phyloP scores from a whole-genome alignment of 75 land plant genomes.

The Selaginella moellendorffii region DNA sequence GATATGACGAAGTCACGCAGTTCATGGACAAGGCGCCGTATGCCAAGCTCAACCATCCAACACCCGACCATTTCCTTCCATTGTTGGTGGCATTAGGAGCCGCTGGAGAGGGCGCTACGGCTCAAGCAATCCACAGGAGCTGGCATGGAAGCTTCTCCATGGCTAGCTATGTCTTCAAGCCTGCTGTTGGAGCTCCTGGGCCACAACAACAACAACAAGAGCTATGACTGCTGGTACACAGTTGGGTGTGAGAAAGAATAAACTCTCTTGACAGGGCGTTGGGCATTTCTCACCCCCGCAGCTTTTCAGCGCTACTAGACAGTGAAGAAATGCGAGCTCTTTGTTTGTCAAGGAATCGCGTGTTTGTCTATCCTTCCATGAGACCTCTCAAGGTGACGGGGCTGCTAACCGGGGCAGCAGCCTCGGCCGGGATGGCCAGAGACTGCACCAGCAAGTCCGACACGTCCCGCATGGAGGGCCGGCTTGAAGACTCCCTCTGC shows the following conservation, averaged over 20 bases:
- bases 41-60: slow-evolving; percentile 65
- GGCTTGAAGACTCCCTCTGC: slow-evolving; percentile 8
- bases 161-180: slow-evolving; percentile 47
- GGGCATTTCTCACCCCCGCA: no score
- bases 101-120: slow-evolving; percentile 45
- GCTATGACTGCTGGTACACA: neutral
- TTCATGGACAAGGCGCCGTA: slow-evolving; percentile 59
- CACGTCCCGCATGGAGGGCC: slow-evolving; percentile 20
- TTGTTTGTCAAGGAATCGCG: neutral
- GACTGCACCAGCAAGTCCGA: slow-evolving; percentile 19
- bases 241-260: neutral
- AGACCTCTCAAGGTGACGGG: slow-evolving; percentile 22
- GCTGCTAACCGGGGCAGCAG: slow-evolving; percentile 16
- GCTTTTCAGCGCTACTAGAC: no score
- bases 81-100: slow-evolving; percentile 86
- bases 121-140: slow-evolving; percentile 50
- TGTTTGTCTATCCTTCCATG: slow-evolving; percentile 5
- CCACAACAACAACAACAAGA: no score
- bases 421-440: slow-evolving; percentile 16
- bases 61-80: slow-evolving; percentile 71
- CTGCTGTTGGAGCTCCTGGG: neutral
- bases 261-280: no score
- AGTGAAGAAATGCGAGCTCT: no score
- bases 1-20: slow-evolving; percentile 54
- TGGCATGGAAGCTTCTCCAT: slow-evolving; percentile 45